A percentile compares a stretch with the other conserved stretches of the same genome.
Evolutionary conservation across 176 grass and related monocot species (phyloP).

Genomic region (Raddia distichophylla): DNA sequence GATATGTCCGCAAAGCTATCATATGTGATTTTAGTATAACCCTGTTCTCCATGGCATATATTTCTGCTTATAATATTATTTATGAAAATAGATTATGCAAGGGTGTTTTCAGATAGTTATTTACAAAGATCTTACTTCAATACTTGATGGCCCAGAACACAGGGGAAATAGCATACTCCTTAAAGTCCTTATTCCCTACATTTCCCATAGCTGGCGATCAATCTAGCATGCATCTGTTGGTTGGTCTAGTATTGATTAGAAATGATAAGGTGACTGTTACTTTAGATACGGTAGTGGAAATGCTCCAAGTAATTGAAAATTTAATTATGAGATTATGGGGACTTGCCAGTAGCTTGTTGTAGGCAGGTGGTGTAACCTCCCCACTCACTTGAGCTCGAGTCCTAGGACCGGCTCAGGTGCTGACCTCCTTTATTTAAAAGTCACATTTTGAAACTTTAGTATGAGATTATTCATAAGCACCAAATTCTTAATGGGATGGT

Average conservation of each 20-base stretch:
- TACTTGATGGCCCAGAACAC: background rate
- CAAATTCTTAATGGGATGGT: background rate
- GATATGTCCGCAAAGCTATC: background rate
- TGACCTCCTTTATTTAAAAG: no score
- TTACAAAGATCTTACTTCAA: background rate
- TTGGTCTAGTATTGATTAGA: background rate
- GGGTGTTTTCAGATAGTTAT: background rate
- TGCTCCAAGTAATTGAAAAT: background rate
- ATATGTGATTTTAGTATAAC: background rate
- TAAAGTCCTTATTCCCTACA: background rate
- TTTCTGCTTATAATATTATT: background rate
- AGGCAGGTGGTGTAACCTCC: no score
- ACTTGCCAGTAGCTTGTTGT: no score
- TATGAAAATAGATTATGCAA: slow-evolving; percentile 12
- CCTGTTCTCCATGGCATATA: slow-evolving; percentile 2
- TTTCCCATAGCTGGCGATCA: background rate
- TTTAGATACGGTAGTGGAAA: background rate
- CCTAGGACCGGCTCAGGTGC: no score
- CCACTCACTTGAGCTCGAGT: no score
- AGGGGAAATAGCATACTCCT: background rate
- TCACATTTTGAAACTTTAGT: background rate
- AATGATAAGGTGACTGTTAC: slow-evolving; percentile 6
- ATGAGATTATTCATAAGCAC: background rate
- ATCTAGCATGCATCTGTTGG: slow-evolving; percentile 4
- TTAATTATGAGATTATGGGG: background rate